phyloP scores from a whole-genome alignment of 352 stramenopile genomes.

The Pythium insidiosum region DNA sequence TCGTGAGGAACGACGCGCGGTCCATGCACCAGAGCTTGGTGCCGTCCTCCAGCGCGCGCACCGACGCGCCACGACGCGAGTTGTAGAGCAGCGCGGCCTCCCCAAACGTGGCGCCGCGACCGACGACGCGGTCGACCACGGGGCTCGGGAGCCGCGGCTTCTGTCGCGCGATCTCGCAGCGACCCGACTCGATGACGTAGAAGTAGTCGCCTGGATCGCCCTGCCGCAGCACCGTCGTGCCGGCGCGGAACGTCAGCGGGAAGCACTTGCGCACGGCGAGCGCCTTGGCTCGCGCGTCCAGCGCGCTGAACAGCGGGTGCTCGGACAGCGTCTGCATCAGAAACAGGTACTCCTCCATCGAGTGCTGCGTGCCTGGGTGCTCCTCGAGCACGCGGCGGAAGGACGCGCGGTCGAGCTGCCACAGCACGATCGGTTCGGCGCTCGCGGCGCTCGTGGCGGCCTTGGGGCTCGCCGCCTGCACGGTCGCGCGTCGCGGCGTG shows the following conservation, averaged over 20 bases:
- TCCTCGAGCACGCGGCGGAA: constrained; percentile 52
- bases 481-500: constrained; percentile 68
- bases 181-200: constrained; percentile 71
- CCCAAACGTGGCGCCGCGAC: constrained; percentile 82
- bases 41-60: constrained; percentile 71
- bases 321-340: constrained; percentile 58
- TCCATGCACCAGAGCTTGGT: constrained; percentile 94
- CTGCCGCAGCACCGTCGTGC: constrained; percentile 63
- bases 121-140: constrained; percentile 68
- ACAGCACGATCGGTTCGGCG: constrained; percentile 44
- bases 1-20: constrained; percentile 74
- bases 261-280: constrained; percentile 81
- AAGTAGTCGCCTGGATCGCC: constrained; percentile 83
- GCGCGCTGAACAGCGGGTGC: constrained; percentile 65
- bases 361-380: constrained; percentile 67
- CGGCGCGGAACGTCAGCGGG: constrained; percentile 47
- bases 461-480: constrained; percentile 20
- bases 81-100: constrained; percentile 97
- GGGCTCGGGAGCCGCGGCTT: constrained; percentile 43
- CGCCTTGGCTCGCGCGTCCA: constrained; percentile 71
- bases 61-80: constrained; percentile 89
- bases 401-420: constrained; percentile 60
- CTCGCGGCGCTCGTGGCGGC: background rate
- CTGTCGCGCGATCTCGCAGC: constrained; percentile 63
- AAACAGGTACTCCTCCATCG: constrained; percentile 70